Percentiles rank a stretch among this genome's conserved stretches.
These are phyloP conservation scores for Plasmodium yoelii DNA, from an alignment of 169 alveolate species.

Conservation along the genomic window DNA sequence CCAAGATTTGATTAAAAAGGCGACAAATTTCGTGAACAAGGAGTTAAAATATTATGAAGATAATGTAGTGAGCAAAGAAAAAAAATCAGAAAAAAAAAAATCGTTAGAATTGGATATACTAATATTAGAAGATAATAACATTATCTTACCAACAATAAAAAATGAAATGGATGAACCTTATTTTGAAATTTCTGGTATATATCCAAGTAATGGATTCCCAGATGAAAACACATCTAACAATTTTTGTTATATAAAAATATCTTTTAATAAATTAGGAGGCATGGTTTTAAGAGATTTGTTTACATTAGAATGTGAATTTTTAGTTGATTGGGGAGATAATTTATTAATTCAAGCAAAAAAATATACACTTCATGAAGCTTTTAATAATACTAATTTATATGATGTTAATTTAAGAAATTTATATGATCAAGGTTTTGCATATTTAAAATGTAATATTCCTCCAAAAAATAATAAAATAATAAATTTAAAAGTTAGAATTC, in stretches of 20 bases:
- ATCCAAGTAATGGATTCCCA: slow-evolving; percentile 75
- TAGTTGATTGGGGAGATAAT: slow-evolving; percentile 85
- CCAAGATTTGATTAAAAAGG: slow-evolving; percentile 65
- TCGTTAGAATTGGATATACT: slow-evolving; percentile 53
- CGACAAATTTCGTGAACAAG: slow-evolving; percentile 62
- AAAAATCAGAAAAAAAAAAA: slow-evolving; percentile 13
- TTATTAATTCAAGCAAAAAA: slow-evolving; percentile 81
- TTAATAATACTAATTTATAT: slow-evolving; percentile 73
- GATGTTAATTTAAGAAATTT: slow-evolving; percentile 79
- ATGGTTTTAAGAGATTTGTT: slow-evolving; percentile 81
- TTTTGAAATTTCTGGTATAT: slow-evolving; percentile 78
- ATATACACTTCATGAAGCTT: slow-evolving; percentile 78
- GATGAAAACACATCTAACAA: slow-evolving; percentile 75
- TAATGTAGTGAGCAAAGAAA: slow-evolving; percentile 68
- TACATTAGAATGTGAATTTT: slow-evolving; percentile 81
- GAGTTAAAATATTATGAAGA: slow-evolving; percentile 75
- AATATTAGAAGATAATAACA: slow-evolving; percentile 55
- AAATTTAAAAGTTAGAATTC: slow-evolving; percentile 79
- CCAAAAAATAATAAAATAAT: slow-evolving; percentile 79
- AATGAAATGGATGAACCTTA: slow-evolving; percentile 79
- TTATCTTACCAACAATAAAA: slow-evolving; percentile 55
- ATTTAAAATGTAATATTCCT: slow-evolving; percentile 79
- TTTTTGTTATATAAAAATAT: slow-evolving; percentile 79
- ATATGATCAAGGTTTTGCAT: slow-evolving; percentile 83
- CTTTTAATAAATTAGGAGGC: slow-evolving; percentile 80